phyloP scores from a whole-genome alignment of 2,329 filamentous ascomycete genomes.

The Aspergillus phoenicis region DNA sequence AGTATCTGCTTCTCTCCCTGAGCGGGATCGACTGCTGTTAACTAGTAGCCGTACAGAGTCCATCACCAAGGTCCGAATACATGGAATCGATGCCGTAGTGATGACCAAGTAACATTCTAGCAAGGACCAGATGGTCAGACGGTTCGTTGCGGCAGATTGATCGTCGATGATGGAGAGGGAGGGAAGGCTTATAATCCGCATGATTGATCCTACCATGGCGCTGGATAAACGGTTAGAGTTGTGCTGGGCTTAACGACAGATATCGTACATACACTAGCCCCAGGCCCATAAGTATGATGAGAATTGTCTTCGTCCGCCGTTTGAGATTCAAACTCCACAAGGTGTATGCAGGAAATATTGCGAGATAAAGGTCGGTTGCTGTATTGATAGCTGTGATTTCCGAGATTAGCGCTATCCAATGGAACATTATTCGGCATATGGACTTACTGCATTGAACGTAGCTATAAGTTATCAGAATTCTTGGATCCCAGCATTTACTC shows the following conservation, averaged over 20 bases:
- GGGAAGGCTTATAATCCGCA: constrained; percentile 21
- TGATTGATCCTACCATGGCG: constrained; percentile 30
- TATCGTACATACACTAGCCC: constrained; percentile 32
- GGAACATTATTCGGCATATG: too few relatives aligned
- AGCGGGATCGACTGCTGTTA: background rate
- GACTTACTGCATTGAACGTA: constrained; percentile 31
- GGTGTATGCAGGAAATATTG: constrained; percentile 27
- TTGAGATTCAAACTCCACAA: constrained; percentile 38
- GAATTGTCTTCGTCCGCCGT: constrained; percentile 32
- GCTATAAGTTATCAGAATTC: constrained; percentile 30
- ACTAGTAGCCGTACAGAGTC: background rate
- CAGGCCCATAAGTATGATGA: constrained; percentile 32
- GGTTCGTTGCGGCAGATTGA: constrained; percentile 25
- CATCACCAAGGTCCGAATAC: constrained; percentile 25
- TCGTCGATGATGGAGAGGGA: constrained; percentile 26
- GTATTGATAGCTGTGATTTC: constrained; percentile 25
- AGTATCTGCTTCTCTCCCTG: background rate
- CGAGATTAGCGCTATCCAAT: too few relatives aligned
- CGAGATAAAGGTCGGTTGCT: constrained; percentile 30
- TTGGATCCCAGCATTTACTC: constrained; percentile 24
- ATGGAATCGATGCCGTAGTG: constrained; percentile 35
- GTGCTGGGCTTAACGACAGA: background rate
- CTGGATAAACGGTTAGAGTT: background rate
- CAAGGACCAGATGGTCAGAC: constrained; percentile 31
- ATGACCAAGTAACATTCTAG: constrained; percentile 36